Evolutionary conservation across 1,284 basidiomycete genomes (phyloP).

Genomic region (Athelia sp.): DNA sequence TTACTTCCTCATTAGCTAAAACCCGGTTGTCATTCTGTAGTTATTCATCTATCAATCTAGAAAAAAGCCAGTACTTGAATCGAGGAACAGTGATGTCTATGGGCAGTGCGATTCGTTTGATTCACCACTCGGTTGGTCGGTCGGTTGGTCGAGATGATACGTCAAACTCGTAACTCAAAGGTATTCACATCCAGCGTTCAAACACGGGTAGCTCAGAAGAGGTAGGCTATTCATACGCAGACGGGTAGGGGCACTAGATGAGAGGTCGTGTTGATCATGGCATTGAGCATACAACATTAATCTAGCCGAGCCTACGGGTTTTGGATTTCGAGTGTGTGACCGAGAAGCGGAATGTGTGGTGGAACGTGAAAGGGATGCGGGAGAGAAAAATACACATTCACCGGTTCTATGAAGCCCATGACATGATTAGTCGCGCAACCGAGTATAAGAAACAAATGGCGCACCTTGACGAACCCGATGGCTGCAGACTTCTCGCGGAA

Average conservation of each 20-base stretch:
- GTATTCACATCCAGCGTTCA: too few species aligned
- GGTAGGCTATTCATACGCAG: too few species aligned
- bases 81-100: too few species aligned
- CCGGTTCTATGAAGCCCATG: neutral
- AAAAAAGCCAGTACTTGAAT: neutral
- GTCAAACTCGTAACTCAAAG: too few species aligned
- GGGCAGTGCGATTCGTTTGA: too few species aligned
- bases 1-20: conserved; percentile 30
- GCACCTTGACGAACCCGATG: conserved; percentile 93
- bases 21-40: conserved; percentile 58
- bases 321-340: neutral
- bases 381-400: neutral
- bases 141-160: too few species aligned
- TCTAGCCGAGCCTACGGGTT: neutral
- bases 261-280: neutral
- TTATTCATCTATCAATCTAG: conserved; percentile 37
- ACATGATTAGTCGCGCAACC: neutral
- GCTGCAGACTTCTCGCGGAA: conserved; percentile 94
- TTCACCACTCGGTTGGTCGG: too few species aligned
- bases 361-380: neutral
- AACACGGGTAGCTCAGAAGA: too few species aligned
- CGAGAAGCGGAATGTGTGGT: neutral
- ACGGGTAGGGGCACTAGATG: neutral
- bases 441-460: conserved; percentile 15
- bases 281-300: neutral